Evolutionary conservation across 495 filamentous ascomycete genomes (phyloP), one percentile per base, ranked within the genome.

Genomic region (Venustampulla echinocandica): DNA sequence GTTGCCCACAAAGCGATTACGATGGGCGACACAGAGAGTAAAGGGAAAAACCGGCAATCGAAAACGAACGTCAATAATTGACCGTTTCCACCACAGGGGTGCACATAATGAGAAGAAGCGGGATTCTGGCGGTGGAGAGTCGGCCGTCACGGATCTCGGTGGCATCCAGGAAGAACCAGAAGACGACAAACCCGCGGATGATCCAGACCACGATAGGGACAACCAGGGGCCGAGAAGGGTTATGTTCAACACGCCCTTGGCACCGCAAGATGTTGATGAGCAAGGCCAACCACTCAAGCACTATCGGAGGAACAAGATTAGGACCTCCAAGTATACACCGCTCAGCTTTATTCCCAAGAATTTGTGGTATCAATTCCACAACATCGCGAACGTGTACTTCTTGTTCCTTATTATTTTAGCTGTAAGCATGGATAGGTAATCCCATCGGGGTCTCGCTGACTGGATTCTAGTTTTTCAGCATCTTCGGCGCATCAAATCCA

Each of bases 321-420:
- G 93, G 28, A 99, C 93, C 2, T 84, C 93, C 42, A 97, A 96
- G 63, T 99, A 96, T 64, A 97, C 93, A 3, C 80, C 93, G 11
- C 66, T 99, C 42, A 93, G 84, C 53, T 99, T 99, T 68, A 65
- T 97, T n/a, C 93, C 93, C 9, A 96, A 97, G 67, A 95, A 99
- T 63, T 62, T 97, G 45, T 99, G 80, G 75, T 82, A 92, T 47
- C 93, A 99, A 64, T 97, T 99, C 62, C 90, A 97, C 67, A 97
- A 97, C 63, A 86, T 99, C 54, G 93, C 93, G 44, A 99, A 97
- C 64, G 80, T 97, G 30, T 99, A 95, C 65, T 99, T 99, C 73
- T 71, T 97, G 45, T 95, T 96, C 67, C 77, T 92, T 51, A 90
- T 95, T 62, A 90, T 99, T 61, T 78, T 99, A 46, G 76, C 81